Percentiles rank a stretch among this genome's conserved stretches.
phyloP scores from a whole-genome alignment of 2,329 filamentous ascomycete genomes.

The Coleophoma crateriformis region DNA sequence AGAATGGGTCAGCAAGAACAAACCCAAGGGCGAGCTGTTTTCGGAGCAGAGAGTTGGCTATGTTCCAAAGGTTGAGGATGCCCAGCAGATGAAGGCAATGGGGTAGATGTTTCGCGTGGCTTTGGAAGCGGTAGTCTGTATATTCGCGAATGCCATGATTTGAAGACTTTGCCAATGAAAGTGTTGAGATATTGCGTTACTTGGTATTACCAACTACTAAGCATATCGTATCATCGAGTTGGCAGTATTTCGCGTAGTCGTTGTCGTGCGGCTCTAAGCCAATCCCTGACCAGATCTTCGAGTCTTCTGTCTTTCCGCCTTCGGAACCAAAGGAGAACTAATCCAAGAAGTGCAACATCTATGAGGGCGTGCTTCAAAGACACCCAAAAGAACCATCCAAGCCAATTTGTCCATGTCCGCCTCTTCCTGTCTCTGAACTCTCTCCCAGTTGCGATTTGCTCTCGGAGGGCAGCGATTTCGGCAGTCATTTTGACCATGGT shows the following conservation, averaged over 20 bases:
- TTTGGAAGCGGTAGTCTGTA: neutral
- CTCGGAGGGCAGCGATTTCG: constrained; percentile 84
- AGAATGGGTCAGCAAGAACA: constrained; percentile 14
- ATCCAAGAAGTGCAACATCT: constrained; percentile 60
- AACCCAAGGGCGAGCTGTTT: constrained; percentile 19
- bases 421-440: constrained; percentile 64
- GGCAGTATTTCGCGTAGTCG: constrained; percentile 55
- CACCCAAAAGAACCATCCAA: constrained; percentile 65
- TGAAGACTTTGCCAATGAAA: too few relatives aligned
- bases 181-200: too few relatives aligned
- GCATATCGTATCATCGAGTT: constrained; percentile 26
- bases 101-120: neutral
- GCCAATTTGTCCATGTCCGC: constrained; percentile 62
- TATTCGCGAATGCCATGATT: neutral
- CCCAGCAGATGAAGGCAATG: constrained; percentile 16
- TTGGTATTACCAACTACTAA: too few relatives aligned
- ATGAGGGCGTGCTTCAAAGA: constrained; percentile 67
- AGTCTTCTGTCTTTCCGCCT: constrained; percentile 64
- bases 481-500: constrained; percentile 85
- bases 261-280: constrained; percentile 51
- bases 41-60: constrained; percentile 10
- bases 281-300: constrained; percentile 67
- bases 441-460: constrained; percentile 77
- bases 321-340: constrained; percentile 69
- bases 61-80: constrained; percentile 13